Evolutionary conservation across 352 stramenopile genomes (phyloP), one percentile per base, ranked within the genome.

Genomic region (Phytophthora melonis): DNA sequence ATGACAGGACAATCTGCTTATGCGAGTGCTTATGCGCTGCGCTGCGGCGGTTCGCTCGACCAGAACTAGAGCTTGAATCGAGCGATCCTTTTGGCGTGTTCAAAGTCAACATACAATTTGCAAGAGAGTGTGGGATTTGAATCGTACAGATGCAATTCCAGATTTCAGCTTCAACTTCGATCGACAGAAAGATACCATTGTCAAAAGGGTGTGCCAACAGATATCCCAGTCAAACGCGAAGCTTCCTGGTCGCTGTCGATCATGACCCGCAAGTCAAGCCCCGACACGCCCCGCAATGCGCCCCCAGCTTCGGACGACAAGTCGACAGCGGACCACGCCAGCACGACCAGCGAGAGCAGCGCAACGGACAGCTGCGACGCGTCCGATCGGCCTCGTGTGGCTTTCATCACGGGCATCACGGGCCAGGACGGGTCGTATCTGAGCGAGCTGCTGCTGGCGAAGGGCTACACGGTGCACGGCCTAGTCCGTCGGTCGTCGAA

Each of bases 401-500:
- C 97, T 36, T 83, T 99, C 18, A 98, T 99, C 78, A 99, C 98
- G 10, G 98, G 98, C 59, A 99, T 99, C 79, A 99, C 98, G 19
- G 98, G 98, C 19, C 98, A 99, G 79, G 98, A 99, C 87, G 98
- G 98, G 21, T 99, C 97, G 25, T 99, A 99, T 81, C 87, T 99
- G 52, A 95, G 93, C 14, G 97, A 99, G 71, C 88, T 99, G 66
- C 84, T 99, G 60, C 83, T 99, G 8, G 78, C 87, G n/a, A 99
- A 99, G 79, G 97, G 97, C 63, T 99, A 99, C 81, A 84, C 90
- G 41, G 93, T 98, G 39, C 92, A 98, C 68, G 93, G 98, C 14
- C 97, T 99, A 71, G 98, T 99, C 68, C 95, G 98, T 56, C 96
- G 98, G 65, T 99, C 97, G 53, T 99, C 97, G 41, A 98, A 94